Base-by-base conservation (phyloP, 2,329 filamentous ascomycete genomes). In the Colletotrichum cordylinicola region DNA sequence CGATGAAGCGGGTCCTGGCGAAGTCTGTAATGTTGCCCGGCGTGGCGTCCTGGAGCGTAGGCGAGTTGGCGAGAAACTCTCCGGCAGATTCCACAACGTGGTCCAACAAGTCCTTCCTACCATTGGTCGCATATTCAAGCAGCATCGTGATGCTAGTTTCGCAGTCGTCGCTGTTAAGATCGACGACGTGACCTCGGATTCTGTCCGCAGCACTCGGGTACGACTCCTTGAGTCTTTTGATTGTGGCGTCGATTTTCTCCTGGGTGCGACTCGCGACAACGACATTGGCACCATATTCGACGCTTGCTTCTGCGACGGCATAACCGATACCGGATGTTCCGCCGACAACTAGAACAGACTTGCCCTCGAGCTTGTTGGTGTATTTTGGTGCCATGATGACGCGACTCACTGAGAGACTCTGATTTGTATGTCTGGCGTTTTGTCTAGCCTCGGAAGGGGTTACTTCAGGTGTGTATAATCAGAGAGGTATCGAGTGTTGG, bases 271-370 rank as follows among this genome's bases (percentile, higher is more conserved):
- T 92, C n/a, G 90, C 89, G 79, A 94, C 88, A 61, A 86, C 88
- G 18, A 94, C 89, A n/a, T 81, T 82, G 52, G 89, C 90, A 39
- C 90, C 91, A 73, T 88, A 84, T 69, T 90, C 89, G 56, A 93
- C 81, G 16, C 86, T 84, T 3, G 88, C 89, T 85, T 93, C 89
- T 67, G 92, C 92, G 13, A 92, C 90, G 70, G 85, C 87, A 77
- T 88, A 91, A 37, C 92, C 93, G 55, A 94, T 92, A 67, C 93
- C 93, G 18, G 89, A 88, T 3, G 90, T 90, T 55, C 91, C 93
- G 60, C 93, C 93, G 62, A 94, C 87, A 80, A 94, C 83, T 55
- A 94, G 88, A 78, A 93, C 82, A 76, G 83, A 84, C 56, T 80
- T 65, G 24, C 33, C 72, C 29, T 39, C 64, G 37, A 68, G 70